Base-by-base conservation (phyloP, 164 flowering plant species). In the Magnolia changhungtana region DNA sequence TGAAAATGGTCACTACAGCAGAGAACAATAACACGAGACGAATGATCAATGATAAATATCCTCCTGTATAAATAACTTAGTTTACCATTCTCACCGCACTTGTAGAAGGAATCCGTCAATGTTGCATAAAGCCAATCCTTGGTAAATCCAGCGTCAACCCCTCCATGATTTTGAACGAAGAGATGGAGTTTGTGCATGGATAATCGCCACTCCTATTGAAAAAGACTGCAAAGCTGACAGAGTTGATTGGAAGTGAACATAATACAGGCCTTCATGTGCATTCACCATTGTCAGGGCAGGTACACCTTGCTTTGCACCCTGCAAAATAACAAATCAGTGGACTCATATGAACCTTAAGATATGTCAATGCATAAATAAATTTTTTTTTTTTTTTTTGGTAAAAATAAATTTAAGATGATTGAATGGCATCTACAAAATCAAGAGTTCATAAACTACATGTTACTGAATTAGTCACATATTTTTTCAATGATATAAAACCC, bases 171-270 rank as follows among this genome's bases (percentile, higher is more conserved):
- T 80, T 7, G 89, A 86, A 65, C 75, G 79, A 45, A 88, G 85
- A 69, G 71, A 14, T 24, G 88, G 89, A 83, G 82, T 87, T 45
- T 78, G 85, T 4, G 81, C 63, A 82, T 95, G 97, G 74, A 92
- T 82, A 63, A 85, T 78, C 29, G 99, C 93, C 67, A 91, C 89
- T 76, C 92, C 98, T 73, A 94, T 87, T 13, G 97, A 85, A 82
- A 96, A 90, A 79, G 92, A 86, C 81, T 96, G 98, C 84, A 96
- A 79, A 75, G 89, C 83, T 67, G 99, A 92, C 72, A 96, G 79
- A 52, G 80, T 71, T 79, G 93, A 82, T 72, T 87, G 90, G 74
- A 89, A 94, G 81, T 89, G 87, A 71, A 96, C 78, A 78, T 76
- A 79, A 84, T 92, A 87, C 80, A 89, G 76, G 45, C 84, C 96